phyloP scores from a whole-genome alignment of 75 land plant species.

The Cryptomeria japonica region DNA sequence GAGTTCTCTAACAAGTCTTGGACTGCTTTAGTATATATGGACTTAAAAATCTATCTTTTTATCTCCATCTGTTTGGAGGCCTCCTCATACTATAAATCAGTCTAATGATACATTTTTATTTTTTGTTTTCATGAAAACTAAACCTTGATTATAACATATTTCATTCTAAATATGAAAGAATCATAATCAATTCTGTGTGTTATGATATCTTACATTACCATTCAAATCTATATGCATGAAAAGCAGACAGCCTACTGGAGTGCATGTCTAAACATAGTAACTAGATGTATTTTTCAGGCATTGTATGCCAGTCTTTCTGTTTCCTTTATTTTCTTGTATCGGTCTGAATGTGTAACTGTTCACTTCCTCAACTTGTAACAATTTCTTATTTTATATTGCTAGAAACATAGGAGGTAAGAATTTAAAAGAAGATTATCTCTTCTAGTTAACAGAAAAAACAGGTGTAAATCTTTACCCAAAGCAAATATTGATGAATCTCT shows the following conservation, averaged over 20 bases:
- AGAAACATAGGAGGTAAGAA: background rate
- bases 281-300: background rate
- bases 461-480: conserved; percentile 57
- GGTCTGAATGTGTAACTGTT: background rate
- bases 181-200: background rate
- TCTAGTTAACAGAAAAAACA: background rate
- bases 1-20: background rate
- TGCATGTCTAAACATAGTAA: background rate
- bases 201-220: background rate
- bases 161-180: background rate
- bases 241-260: background rate
- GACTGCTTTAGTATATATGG: background rate
- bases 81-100: background rate
- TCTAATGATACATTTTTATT: background rate
- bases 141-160: background rate
- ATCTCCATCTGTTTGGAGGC: background rate
- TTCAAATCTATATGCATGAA: background rate
- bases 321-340: background rate
- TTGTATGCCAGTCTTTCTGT: background rate
- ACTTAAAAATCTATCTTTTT: background rate
- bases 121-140: background rate
- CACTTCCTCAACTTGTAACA: background rate
- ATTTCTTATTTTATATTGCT: background rate
- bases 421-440: background rate
- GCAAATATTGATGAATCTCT: conserved; percentile 91